Evolutionary conservation across 2,329 filamentous ascomycete genomes (phyloP), one percentile per base, ranked within the genome.

Genomic region (Xylariales sp.): DNA sequence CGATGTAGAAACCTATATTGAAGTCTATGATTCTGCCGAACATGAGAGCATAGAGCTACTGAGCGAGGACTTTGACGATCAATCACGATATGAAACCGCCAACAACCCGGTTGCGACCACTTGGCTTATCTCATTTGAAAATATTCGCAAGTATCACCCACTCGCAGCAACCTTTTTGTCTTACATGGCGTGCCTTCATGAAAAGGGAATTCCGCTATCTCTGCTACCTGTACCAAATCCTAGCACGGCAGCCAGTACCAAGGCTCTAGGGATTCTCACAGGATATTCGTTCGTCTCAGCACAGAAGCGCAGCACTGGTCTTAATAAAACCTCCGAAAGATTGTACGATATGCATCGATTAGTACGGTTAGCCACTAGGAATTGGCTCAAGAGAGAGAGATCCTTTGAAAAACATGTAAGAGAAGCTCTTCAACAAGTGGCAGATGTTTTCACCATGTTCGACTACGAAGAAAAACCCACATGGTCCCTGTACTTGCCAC

Each of bases 91-190:
- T 6, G 2, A 34, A 11, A 20, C 6, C 5, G 5, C n/a, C 2
- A 54, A 55, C 36, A 52, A 57, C 13, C 47, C 60, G 5, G 49
- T 65, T 6, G 56, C 56, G 6, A 53, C 52, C 0, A 63, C 65
- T 5, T 62, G 54, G 44, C 47, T 61, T 3, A 49, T 67, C 24
- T 65, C 63, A 1, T 61, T 69, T 20, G 47, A 61, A n/a, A 50
- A 57, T 16, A 59, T 65, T 29, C 42, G 34, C 17, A 36, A 41
- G 27, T 36, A 21, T 4, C 44, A 61, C 37, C 8, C 40, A 3
- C 30, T 51, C 8, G 63, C 63, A 4, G 57, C 56, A 29, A 43
- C 55, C 2, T 43, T 62, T 35, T 49, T 70, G 5, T 55, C 49
- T 1, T 60, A 63, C 37, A 56, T 62, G 23, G 56, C 57, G 5